These are phyloP conservation scores for Fusarium redolens DNA, from an alignment of 2,329 filamentous ascomycete species.

Conservation along the genomic window DNA sequence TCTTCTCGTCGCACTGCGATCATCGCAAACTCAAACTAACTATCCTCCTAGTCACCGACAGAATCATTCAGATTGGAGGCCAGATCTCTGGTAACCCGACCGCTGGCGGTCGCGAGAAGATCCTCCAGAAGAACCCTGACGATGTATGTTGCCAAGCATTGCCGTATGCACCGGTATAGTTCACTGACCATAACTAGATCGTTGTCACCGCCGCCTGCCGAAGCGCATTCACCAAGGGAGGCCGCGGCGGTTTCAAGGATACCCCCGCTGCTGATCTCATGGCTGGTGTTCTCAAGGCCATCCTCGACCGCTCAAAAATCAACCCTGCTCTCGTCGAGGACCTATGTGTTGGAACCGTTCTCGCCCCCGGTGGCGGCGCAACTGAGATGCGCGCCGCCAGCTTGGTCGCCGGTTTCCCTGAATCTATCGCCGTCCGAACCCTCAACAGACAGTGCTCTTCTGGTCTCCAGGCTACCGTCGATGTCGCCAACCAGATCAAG, in stretches of 20 bases:
- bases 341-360: constrained; percentile 89
- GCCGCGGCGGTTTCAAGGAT: constrained; percentile 96
- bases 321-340: constrained; percentile 91
- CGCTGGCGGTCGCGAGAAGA: constrained; percentile 62
- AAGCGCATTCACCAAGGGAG: constrained; percentile 91
- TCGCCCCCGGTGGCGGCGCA: constrained; percentile 91
- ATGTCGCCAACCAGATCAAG: constrained; percentile 93
- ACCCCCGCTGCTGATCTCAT: constrained; percentile 88
- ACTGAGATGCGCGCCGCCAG: constrained; percentile 96
- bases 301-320: constrained; percentile 88
- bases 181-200: constrained; percentile 61
- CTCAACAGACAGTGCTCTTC: constrained; percentile 96
- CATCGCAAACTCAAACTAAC: constrained; percentile 16
- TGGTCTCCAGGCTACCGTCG: constrained; percentile 90
- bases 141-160: constrained; percentile 61
- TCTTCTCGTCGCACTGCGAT: constrained; percentile 11
- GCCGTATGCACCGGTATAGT: background rate
- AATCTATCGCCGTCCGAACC: constrained; percentile 83
- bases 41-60: constrained; percentile 62
- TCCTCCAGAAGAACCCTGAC: constrained; percentile 74
- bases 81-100: constrained; percentile 72
- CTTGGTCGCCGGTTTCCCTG: constrained; percentile 90
- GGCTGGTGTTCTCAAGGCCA: constrained; percentile 81
- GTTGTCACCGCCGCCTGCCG: constrained; percentile 94
- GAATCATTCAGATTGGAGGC: constrained; percentile 70